Percentiles rank a stretch among this genome's conserved stretches.
phyloP scores from a whole-genome alignment of 1,284 basidiomycete genomes.

The Leccinum huronense region DNA sequence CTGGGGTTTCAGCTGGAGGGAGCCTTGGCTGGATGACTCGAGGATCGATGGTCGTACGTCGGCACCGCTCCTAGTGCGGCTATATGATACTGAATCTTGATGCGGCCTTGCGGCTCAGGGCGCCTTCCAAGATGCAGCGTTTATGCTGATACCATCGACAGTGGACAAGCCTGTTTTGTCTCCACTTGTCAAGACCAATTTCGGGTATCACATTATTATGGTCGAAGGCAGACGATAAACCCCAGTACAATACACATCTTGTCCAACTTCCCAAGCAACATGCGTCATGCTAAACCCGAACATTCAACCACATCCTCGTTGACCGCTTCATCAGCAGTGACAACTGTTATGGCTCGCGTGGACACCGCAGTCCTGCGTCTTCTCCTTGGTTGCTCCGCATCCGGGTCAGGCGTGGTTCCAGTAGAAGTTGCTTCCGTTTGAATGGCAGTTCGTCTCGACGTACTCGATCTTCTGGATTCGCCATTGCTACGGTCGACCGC shows the following conservation, averaged over 20 bases:
- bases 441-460: constrained; percentile 40
- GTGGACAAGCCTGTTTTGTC: constrained; percentile 74
- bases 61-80: background rate
- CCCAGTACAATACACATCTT: constrained; percentile 26
- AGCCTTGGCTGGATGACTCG: constrained; percentile 82
- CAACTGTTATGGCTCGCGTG: constrained; percentile 36
- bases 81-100: constrained; percentile 2
- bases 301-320: constrained; percentile 38
- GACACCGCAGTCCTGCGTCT: constrained; percentile 37
- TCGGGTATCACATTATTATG: constrained; percentile 89
- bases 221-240: constrained; percentile 73
- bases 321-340: constrained; percentile 37
- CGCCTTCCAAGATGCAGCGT: constrained; percentile 81
- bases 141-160: constrained; percentile 71
- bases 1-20: constrained; percentile 60
- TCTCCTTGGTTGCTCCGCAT: constrained; percentile 52
- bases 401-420: constrained; percentile 60
- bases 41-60: constrained; percentile 72
- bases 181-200: constrained; percentile 73
- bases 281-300: constrained; percentile 23
- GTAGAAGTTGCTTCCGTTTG: constrained; percentile 45
- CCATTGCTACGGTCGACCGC: constrained; percentile 31
- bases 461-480: constrained; percentile 33
- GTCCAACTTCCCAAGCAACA: constrained; percentile 12
- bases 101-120: constrained; percentile 39